phyloP scores from a whole-genome alignment of 352 stramenopile species.

The Phytopythium sindhum region DNA sequence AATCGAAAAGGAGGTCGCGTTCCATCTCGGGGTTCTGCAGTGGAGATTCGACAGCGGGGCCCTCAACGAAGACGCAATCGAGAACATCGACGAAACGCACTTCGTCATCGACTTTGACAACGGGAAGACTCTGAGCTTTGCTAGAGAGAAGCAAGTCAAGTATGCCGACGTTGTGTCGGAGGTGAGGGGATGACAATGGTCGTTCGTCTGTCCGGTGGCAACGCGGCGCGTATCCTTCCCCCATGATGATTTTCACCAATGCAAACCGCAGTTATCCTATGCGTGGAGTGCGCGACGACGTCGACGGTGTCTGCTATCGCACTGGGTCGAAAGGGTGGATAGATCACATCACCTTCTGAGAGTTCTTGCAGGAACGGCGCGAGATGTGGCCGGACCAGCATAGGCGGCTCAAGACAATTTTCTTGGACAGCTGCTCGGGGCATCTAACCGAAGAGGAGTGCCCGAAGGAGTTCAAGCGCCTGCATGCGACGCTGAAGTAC shows the following conservation, averaged over 20 bases:
- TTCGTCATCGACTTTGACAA: conserved; percentile 24
- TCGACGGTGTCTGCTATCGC: conserved; percentile 15
- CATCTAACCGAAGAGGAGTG: conserved; percentile 11
- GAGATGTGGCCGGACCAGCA: conserved; percentile 7
- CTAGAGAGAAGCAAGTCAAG: conserved; percentile 14
- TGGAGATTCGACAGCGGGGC: conserved; percentile 13
- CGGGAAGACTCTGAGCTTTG: conserved; percentile 14
- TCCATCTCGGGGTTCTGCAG: conserved; percentile 16
- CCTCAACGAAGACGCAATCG: conserved; percentile 16
- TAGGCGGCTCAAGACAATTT: conserved; percentile 16
- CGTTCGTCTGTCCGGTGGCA: conserved; percentile 12
- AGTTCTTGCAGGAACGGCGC: conserved; percentile 16
- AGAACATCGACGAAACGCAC: conserved; percentile 31
- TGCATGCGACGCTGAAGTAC: conserved; percentile 13
- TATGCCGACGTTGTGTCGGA: conserved; percentile 17
- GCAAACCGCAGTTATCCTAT: conserved; percentile 12
- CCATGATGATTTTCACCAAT: conserved; percentile 24
- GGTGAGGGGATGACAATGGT: conserved; percentile 21
- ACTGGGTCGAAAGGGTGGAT: conserved; percentile 18
- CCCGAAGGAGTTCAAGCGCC: conserved; percentile 2
- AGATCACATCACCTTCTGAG: conserved; percentile 14
- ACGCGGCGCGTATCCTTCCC: conserved; percentile 3
- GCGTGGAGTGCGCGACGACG: conserved; percentile 10
- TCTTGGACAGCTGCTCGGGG: conserved; percentile 18
- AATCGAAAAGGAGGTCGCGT: conserved; percentile 13